Conservation (phyloP, 148 eudicot genomes). For the Rhododendron ferrugineum region DNA sequence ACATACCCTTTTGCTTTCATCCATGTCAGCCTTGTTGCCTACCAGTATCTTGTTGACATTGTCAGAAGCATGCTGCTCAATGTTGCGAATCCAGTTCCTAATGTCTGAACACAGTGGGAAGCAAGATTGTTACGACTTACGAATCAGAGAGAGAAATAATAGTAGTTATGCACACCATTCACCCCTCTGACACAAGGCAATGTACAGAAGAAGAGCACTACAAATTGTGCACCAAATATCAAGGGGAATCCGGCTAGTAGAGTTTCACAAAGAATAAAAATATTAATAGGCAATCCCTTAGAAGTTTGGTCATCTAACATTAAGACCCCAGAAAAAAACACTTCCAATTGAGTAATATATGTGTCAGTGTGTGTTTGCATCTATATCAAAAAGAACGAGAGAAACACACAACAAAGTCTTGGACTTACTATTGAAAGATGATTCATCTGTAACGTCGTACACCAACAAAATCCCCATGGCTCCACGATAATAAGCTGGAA, state of each 20-base stretch:
- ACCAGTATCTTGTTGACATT: conserved; percentile 87
- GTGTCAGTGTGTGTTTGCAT: background rate
- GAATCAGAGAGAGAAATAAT: conserved; percentile 3
- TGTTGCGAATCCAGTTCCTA: conserved; percentile 86
- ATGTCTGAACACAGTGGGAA: conserved; percentile 45
- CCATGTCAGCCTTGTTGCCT: conserved; percentile 95
- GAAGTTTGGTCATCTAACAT: background rate
- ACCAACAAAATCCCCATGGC: conserved; percentile 91
- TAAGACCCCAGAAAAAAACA: background rate
- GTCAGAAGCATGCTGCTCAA: conserved; percentile 89
- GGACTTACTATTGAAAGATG: conserved; percentile 81
- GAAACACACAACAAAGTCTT: background rate
- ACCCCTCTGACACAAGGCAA: background rate
- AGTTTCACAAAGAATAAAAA: background rate
- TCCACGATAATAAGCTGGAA: conserved; percentile 83
- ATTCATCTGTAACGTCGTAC: conserved; percentile 83
- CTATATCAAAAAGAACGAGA: background rate
- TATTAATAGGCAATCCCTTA: background rate
- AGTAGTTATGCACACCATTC: background rate
- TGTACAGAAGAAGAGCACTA: background rate
- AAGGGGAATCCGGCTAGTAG: background rate
- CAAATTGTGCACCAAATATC: background rate
- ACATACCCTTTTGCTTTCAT: conserved; percentile 88
- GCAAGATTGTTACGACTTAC: background rate
- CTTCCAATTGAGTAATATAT: background rate